Conservation (phyloP, 768 basidiomycete genomes). For the Daedaleopsis nitida region DNA sequence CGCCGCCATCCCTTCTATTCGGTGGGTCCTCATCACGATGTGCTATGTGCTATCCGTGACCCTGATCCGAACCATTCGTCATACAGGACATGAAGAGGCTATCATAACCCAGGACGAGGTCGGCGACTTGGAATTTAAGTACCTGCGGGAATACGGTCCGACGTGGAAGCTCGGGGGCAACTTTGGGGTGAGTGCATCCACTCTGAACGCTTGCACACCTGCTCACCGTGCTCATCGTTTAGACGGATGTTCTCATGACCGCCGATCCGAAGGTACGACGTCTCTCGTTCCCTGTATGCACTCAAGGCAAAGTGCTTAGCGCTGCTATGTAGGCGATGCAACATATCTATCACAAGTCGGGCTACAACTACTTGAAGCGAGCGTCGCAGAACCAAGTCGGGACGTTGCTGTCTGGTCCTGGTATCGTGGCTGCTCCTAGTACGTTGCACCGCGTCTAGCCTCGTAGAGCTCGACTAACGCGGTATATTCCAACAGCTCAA, state of each 20-base stretch:
- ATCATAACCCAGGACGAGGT: conserved; percentile 15
- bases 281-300: background rate
- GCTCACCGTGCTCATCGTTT: background rate
- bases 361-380: conserved; percentile 27
- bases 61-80: background rate
- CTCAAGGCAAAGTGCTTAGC: background rate
- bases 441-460: background rate
- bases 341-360: conserved; percentile 28
- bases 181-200: conserved; percentile 23
- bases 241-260: conserved; percentile 12
- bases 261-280: conserved; percentile 13
- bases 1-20: background rate
- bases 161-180: conserved; percentile 16
- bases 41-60: background rate
- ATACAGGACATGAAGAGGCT: conserved; percentile 9
- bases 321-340: conserved; percentile 24
- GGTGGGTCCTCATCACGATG: background rate
- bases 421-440: conserved; percentile 4
- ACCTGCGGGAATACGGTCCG: conserved; percentile 19
- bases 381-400: conserved; percentile 2
- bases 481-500: conserved; percentile 1
- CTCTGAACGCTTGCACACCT: background rate
- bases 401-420: conserved; percentile 1
- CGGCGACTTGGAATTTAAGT: conserved; percentile 22
- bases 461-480: too few species aligned